These are phyloP conservation scores for Pichia heedii DNA, from an alignment of 805 yeast species.

Conservation along the genomic window DNA sequence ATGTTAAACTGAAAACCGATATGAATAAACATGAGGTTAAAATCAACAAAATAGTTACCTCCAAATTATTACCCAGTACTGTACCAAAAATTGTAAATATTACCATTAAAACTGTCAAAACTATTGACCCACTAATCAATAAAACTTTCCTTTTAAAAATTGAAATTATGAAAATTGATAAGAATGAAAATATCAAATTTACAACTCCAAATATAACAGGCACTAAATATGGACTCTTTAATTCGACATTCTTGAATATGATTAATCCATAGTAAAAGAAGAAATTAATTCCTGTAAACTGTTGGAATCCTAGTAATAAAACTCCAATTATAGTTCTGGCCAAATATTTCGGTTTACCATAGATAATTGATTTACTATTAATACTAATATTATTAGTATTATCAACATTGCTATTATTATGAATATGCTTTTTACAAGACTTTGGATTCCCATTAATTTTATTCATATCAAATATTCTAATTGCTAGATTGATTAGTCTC, in stretches of 20 bases:
- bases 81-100: constrained; percentile 51
- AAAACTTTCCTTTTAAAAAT: constrained; percentile 38
- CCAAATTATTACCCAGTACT: constrained; percentile 26
- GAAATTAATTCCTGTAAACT: constrained; percentile 58
- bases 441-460: too few relatives aligned
- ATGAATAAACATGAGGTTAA: constrained; percentile 51
- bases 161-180: constrained; percentile 41
- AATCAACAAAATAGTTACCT: constrained; percentile 47
- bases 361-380: constrained; percentile 12
- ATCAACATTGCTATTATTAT: too few relatives aligned
- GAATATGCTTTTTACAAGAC: too few relatives aligned
- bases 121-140: constrained; percentile 38
- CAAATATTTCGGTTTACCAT: constrained; percentile 25
- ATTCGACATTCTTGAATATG: constrained; percentile 43
- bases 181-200: constrained; percentile 43
- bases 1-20: constrained; percentile 55
- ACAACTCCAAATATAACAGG: constrained; percentile 48
- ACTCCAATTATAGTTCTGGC: constrained; percentile 25
- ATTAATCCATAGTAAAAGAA: constrained; percentile 60
- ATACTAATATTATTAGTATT: neutral
- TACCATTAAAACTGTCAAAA: constrained; percentile 44
- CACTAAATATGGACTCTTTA: constrained; percentile 45
- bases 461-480: constrained; percentile 15
- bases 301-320: constrained; percentile 28
- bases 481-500: constrained; percentile 13